Evolutionary conservation across 2,329 filamentous ascomycete genomes (phyloP).

Genomic region (Didymella pomorum): DNA sequence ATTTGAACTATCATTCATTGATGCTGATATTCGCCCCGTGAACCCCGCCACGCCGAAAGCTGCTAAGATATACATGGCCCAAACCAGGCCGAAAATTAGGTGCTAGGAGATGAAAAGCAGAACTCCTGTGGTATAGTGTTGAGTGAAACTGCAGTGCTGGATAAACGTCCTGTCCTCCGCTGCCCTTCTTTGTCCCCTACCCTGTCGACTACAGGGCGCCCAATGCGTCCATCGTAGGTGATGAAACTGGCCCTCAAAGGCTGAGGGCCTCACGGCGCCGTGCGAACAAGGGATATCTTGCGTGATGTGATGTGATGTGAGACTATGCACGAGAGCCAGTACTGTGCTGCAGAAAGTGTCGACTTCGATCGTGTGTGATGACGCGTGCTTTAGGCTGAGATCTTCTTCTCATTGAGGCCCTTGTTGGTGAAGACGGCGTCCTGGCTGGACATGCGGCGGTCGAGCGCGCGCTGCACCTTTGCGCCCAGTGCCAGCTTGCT

Average conservation of each 20-base stretch:
- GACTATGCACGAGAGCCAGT: slow-evolving; percentile 14
- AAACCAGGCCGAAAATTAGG: slow-evolving; percentile 11
- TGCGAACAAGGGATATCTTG: slow-evolving; percentile 22
- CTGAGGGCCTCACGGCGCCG: slow-evolving; percentile 10
- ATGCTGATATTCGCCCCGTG: background rate
- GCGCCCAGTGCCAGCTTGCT: slow-evolving; percentile 88
- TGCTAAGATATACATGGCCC: slow-evolving; percentile 20
- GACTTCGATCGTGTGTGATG: background rate
- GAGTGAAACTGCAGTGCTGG: slow-evolving; percentile 12
- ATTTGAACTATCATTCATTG: slow-evolving; percentile 9
- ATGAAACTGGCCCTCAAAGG: background rate
- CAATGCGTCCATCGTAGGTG: slow-evolving; percentile 1
- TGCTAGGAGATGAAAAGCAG: slow-evolving; percentile 15
- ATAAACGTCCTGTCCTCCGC: slow-evolving; percentile 1
- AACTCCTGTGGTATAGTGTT: slow-evolving; percentile 22
- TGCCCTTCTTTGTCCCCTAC: background rate
- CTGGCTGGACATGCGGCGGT: slow-evolving; percentile 84
- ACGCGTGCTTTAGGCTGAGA: slow-evolving; percentile 33
- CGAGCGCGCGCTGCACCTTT: slow-evolving; percentile 87
- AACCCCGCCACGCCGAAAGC: slow-evolving; percentile 13
- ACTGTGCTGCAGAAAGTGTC: slow-evolving; percentile 19
- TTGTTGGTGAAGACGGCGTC: slow-evolving; percentile 81
- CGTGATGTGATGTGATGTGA: slow-evolving; percentile 14
- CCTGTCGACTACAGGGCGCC: background rate
- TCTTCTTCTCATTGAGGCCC: slow-evolving; percentile 47